Conservation (phyloP, 768 basidiomycete genomes). For the Lentinula aciculospora region DNA sequence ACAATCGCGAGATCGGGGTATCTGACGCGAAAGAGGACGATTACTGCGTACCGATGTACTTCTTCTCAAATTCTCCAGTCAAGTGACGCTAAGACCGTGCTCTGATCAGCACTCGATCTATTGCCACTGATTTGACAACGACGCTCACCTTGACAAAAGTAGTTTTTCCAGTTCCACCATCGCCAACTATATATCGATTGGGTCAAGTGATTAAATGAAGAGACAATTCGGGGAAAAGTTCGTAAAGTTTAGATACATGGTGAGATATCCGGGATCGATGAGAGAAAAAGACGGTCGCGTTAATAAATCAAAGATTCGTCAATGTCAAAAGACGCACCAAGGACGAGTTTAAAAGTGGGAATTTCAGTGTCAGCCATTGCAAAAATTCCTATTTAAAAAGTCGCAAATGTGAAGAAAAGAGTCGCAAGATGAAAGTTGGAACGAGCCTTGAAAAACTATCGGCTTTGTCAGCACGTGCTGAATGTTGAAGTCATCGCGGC, state of each 20-base stretch:
- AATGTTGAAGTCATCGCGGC: background rate
- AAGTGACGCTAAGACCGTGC: slow-evolving; percentile 72
- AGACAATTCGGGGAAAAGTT: slow-evolving; percentile 5
- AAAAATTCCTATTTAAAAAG: slow-evolving; percentile 15
- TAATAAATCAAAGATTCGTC: slow-evolving; percentile 15
- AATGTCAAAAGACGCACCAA: slow-evolving; percentile 53
- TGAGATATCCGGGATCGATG: slow-evolving; percentile 44
- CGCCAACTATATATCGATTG: slow-evolving; percentile 59
- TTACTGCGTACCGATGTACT: slow-evolving; percentile 82
- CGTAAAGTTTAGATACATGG: slow-evolving; percentile 8
- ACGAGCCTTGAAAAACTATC: background rate
- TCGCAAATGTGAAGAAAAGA: slow-evolving; percentile 22
- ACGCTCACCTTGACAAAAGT: slow-evolving; percentile 90
- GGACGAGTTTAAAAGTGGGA: slow-evolving; percentile 98
- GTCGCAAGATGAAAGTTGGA: background rate
- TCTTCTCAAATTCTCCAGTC: slow-evolving; percentile 99
- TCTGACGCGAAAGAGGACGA: slow-evolving; percentile 10
- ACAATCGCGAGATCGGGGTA: slow-evolving; percentile 11
- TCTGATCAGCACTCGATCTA: slow-evolving; percentile 57
- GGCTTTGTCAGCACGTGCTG: background rate
- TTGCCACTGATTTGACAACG: slow-evolving; percentile 11
- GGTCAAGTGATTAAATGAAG: no score
- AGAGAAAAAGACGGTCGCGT: slow-evolving; percentile 29
- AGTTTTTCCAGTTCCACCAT: slow-evolving; percentile 97
- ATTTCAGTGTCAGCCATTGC: slow-evolving; percentile 43